These are phyloP conservation scores for Hyaloscypha finlandica DNA, from an alignment of 495 filamentous ascomycete species.

Conservation along the genomic window DNA sequence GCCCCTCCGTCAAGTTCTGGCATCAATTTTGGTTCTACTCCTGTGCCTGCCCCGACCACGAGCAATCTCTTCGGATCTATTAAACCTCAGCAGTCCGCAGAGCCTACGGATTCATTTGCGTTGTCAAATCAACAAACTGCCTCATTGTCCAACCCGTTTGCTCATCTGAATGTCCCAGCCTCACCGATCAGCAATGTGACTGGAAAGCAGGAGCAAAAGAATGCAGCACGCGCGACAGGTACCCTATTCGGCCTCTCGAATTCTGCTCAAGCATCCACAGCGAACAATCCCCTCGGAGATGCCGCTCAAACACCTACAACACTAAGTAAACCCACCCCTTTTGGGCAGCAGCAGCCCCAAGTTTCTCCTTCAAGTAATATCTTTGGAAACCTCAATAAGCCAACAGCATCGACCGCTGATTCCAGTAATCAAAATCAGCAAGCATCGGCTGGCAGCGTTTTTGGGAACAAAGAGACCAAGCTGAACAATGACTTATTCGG, in stretches of 20 bases:
- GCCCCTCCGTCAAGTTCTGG: background rate
- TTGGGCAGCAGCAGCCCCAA: background rate
- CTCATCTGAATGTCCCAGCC: slow-evolving; percentile 5
- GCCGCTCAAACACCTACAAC: background rate
- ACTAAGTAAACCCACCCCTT: background rate
- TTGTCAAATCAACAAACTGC: slow-evolving; percentile 15
- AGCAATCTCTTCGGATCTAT: background rate
- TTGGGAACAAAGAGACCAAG: background rate
- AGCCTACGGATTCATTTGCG: background rate
- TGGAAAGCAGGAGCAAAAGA: background rate
- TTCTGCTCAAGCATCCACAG: background rate
- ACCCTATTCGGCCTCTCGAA: background rate
- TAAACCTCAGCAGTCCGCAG: background rate
- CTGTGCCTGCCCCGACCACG: background rate
- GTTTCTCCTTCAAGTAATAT: slow-evolving; percentile 10
- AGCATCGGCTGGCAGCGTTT: background rate
- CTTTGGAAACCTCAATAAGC: slow-evolving; percentile 14
- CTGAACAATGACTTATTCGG: slow-evolving; percentile 11
- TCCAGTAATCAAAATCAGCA: background rate
- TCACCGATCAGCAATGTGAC: background rate
- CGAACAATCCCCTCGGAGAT: slow-evolving; percentile 21
- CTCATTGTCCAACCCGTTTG: slow-evolving; percentile 21
- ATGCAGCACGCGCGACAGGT: background rate
- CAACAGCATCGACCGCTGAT: background rate
- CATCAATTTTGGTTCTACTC: background rate